Percentiles rank a stretch among this genome's conserved stretches.
Conservation (phyloP, 352 stramenopile species). For the Phytopythium boreale region DNA sequence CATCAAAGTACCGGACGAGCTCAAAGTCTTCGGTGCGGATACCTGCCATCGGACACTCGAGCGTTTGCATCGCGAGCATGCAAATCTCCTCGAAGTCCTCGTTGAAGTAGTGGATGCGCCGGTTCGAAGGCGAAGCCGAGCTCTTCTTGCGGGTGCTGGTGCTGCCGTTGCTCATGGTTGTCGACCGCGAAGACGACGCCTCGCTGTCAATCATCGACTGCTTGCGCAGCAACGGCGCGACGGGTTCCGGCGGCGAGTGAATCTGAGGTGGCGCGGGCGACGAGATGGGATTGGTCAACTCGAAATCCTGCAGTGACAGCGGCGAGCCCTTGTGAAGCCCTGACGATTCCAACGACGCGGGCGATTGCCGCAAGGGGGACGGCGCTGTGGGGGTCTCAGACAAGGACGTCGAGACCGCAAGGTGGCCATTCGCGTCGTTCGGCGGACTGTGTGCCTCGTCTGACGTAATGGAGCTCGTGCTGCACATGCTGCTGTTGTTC, state of each 20-base stretch:
- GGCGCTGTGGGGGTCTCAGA: slow-evolving; percentile 14
- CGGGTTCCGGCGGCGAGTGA: slow-evolving; percentile 2
- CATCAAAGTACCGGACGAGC: slow-evolving; percentile 79
- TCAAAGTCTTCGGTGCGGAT: slow-evolving; percentile 88
- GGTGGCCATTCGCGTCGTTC: slow-evolving; percentile 19
- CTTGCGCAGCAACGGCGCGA: slow-evolving; percentile 8
- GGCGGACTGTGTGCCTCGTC: slow-evolving; percentile 42
- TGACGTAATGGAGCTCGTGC: slow-evolving; percentile 47
- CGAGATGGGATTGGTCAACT: slow-evolving; percentile 24
- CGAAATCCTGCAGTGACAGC: slow-evolving; percentile 50
- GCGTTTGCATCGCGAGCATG: slow-evolving; percentile 83
- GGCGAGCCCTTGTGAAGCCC: slow-evolving; percentile 24
- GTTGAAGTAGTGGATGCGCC: slow-evolving; percentile 85
- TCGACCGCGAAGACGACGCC: slow-evolving; percentile 2
- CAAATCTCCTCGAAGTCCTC: slow-evolving; percentile 89
- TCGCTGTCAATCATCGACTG: slow-evolving; percentile 4
- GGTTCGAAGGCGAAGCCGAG: slow-evolving; percentile 20
- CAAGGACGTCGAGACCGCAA: slow-evolving; percentile 1
- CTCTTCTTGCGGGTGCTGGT: slow-evolving; percentile 32
- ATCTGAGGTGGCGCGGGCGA: not conserved
- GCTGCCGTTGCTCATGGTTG: slow-evolving; percentile 15
- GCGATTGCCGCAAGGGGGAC: slow-evolving; percentile 5
- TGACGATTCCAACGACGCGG: not conserved
- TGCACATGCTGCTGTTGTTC: slow-evolving; percentile 31
- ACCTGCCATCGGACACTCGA: slow-evolving; percentile 82